Evolutionary conservation across 2,329 filamentous ascomycete species (phyloP).

Genomic region (Hypoxylon sp.): DNA sequence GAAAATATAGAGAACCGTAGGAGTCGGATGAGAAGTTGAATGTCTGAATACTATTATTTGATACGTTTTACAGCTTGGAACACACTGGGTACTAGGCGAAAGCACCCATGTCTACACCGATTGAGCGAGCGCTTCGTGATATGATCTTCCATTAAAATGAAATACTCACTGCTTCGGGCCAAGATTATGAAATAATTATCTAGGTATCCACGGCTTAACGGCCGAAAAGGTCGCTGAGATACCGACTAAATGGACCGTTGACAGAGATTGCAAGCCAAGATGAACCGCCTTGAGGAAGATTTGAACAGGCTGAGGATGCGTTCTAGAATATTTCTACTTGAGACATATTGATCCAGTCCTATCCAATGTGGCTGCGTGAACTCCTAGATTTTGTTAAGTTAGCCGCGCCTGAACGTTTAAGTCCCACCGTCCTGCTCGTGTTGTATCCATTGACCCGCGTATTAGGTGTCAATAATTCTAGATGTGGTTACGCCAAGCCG

Average conservation of each 20-base stretch:
- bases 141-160: background rate
- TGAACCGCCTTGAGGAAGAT: too few relatives aligned
- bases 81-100: background rate
- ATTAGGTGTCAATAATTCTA: background rate
- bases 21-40: too few relatives aligned
- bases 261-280: too few relatives aligned
- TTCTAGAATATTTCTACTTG: background rate
- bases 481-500: background rate
- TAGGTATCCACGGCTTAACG: background rate
- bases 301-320: background rate
- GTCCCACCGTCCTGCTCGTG: background rate
- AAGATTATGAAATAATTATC: background rate
- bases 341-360: background rate
- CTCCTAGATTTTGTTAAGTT: background rate
- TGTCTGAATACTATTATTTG: too few relatives aligned
- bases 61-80: background rate
- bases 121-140: background rate
- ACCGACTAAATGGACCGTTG: too few relatives aligned
- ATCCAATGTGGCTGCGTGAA: background rate
- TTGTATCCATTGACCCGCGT: background rate
- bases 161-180: background rate
- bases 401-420: background rate
- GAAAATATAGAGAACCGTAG: background rate
- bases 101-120: background rate
- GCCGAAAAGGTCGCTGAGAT: background rate